Evolutionary conservation across 2,329 filamentous ascomycete species (phyloP).

Genomic region (Aspergillus sp.): DNA sequence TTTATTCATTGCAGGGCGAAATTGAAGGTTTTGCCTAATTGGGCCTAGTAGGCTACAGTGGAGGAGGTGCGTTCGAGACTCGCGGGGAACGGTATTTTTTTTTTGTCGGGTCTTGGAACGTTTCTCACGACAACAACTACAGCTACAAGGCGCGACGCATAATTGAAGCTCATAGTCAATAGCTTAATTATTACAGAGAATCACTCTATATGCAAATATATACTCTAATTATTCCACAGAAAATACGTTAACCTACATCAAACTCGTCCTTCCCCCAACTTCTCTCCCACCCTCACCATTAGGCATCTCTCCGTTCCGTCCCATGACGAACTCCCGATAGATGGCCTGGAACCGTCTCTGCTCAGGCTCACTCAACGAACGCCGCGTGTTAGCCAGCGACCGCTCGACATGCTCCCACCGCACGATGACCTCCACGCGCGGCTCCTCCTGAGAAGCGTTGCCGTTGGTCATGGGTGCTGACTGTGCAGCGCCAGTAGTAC

Average conservation of each 20-base stretch:
- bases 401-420: slow-evolving; percentile 75
- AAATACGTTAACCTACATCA: slow-evolving; percentile 55
- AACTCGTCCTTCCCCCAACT: slow-evolving; percentile 81
- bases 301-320: slow-evolving; percentile 89
- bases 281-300: slow-evolving; percentile 88
- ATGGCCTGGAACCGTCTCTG: slow-evolving; percentile 67
- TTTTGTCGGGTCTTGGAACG: neutral
- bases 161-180: neutral
- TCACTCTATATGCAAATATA: neutral
- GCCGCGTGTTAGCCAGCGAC: slow-evolving; percentile 67
- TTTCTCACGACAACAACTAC: too few species aligned
- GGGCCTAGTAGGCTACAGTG: neutral
- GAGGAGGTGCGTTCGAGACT: slow-evolving; percentile 6
- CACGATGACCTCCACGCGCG: slow-evolving; percentile 66
- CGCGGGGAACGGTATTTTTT: neutral
- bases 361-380: slow-evolving; percentile 77
- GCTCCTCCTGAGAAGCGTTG: slow-evolving; percentile 20
- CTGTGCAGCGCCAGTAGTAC: slow-evolving; percentile 4
- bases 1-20: slow-evolving; percentile 10
- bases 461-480: slow-evolving; percentile 18
- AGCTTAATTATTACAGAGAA: neutral
- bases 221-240: neutral
- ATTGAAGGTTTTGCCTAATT: slow-evolving; percentile 8
- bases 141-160: too few species aligned
- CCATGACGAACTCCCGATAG: slow-evolving; percentile 87